Base-by-base conservation (phyloP, 257 asterid species). In the Mentha longifolia region DNA sequence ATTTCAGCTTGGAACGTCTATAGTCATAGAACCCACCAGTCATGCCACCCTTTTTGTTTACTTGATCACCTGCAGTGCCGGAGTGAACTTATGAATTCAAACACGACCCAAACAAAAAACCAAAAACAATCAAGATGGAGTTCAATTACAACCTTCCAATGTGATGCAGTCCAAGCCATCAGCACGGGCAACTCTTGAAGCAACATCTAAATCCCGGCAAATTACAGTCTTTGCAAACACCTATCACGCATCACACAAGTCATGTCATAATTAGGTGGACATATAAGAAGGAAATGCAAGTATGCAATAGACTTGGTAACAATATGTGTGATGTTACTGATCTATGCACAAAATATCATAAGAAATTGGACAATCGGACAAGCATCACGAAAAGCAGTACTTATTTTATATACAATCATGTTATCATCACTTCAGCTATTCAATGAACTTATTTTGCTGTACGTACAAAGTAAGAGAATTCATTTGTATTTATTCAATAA, bases 11-110 rank as follows among this genome's bases (percentile, higher is more conserved):
- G 46, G 99, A 95, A 47, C 98, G 98, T 80, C 95, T 89, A 56
- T 81, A 63, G 78, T 95, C 98, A 83, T 95, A 95, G 82, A 89
- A 95, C 37, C 99, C 99, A 52, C 99, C 99, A 31, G 98, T 95
- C 99, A 95, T 95, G 77, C 98, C 98, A 76, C 99, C 99, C 79
- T 90, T 92, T 84, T 89, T 95, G 88, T 93, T 95, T 54, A 95
- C 99, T 85, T 95, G 99, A 85, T 95, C 99, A 67, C 99, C 99
- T 95, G 85, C 70, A 70, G 68, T 16, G 47, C 62, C 33, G 68
- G 47, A 64, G 52, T 47, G 49, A 55, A 50, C 55, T 73, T 70
- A 46, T 58, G 69, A 73, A 50, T 56, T 76, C 31, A 66, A 61
- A 76, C 68, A 70, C 61, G 52, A 49, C 25, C 42, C 52, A 31